phyloP scores from a whole-genome alignment of 2,329 filamentous ascomycete genomes.

The Plectosphaerella cucumerina region DNA sequence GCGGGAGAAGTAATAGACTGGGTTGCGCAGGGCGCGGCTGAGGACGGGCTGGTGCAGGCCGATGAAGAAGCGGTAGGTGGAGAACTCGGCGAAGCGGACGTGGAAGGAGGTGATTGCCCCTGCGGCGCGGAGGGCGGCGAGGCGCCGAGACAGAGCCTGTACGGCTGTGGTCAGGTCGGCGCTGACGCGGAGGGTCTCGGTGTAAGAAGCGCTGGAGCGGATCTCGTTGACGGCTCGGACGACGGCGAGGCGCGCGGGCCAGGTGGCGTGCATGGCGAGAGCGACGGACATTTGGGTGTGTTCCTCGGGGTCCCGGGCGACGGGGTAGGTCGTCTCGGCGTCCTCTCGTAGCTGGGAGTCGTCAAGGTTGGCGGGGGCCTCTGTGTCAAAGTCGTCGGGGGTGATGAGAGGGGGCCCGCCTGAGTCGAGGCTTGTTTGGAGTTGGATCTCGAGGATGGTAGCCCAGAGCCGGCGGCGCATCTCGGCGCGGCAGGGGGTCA shows the following conservation, averaged over 20 bases:
- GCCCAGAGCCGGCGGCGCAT: constrained; percentile 54
- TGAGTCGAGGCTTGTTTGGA: constrained; percentile 46
- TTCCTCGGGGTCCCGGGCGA: constrained; percentile 15
- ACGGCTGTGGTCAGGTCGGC: constrained; percentile 37
- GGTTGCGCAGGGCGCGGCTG: constrained; percentile 36
- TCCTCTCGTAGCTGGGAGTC: constrained; percentile 44
- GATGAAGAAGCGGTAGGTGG: constrained; percentile 43
- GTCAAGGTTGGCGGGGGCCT: constrained; percentile 44
- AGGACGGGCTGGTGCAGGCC: constrained; percentile 51
- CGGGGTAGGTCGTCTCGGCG: constrained; percentile 11
- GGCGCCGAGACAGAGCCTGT: constrained; percentile 27
- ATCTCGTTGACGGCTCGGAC: constrained; percentile 44
- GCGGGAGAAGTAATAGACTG: constrained; percentile 48
- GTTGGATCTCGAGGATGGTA: constrained; percentile 49
- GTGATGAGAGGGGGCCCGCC: constrained; percentile 46
- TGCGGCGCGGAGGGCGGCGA: constrained; percentile 12
- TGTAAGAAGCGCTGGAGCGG: constrained; percentile 35
- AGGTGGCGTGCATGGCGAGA: constrained; percentile 38
- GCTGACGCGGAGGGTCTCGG: constrained; percentile 42
- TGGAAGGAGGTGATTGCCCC: constrained; percentile 32
- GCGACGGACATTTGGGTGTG: constrained; percentile 48
- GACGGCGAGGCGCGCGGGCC: constrained; percentile 37
- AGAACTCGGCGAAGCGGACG: constrained; percentile 34
- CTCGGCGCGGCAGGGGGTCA: constrained; percentile 44
- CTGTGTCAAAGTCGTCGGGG: constrained; percentile 43